Base-by-base conservation (phyloP, 2,329 filamentous ascomycete species). In the Diatrype stigma region DNA sequence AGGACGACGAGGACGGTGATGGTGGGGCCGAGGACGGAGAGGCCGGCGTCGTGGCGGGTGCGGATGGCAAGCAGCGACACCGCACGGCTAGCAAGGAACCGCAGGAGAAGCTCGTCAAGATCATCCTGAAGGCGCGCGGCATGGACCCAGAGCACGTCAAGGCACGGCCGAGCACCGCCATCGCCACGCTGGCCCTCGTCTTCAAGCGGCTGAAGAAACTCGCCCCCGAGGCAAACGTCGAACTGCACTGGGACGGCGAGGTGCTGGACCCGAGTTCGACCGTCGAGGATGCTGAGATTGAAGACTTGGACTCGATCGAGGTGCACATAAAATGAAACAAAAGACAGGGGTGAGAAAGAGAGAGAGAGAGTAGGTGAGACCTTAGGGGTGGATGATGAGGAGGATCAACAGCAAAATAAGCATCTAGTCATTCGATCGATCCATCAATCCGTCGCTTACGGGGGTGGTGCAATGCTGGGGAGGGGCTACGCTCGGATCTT, bases 231-330 rank as follows among this genome's bases (percentile, higher is more conserved):
- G 78, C 75, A 57, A 67, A 76, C 0, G 70, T 94, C 3, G 76
- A 77, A 35, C 71, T 96, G 11, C 74, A 78, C 58, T 92, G 90
- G 67, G 90, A 96, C 59, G 90, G 90, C 14, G 89, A 92, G 47
- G 72, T 73, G 45, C 71, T 95, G 26, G 80, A 85, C 14, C 77
- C 80, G 17, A 74, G 82, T 1, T 70, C 73, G 28, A 80, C 77
- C 2, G 76, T 94, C 44, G 74, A 75, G 42, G 83, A 88, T 34
- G 79, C 84, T 2, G 90, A 90, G 17, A 81, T 96, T 38, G 82
- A 82, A 44, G 87, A 95, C 60, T 77, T 85, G 73, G 89, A 93
- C 65, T 77, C 79, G 26, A 73, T 96, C 32, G 90, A 96, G 67
- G 87, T 94, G 21, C 77, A 86, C 57, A 68, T 91, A 49, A 81